Base-by-base conservation (phyloP, 148 eudicot species). In the Rheum nobile region DNA sequence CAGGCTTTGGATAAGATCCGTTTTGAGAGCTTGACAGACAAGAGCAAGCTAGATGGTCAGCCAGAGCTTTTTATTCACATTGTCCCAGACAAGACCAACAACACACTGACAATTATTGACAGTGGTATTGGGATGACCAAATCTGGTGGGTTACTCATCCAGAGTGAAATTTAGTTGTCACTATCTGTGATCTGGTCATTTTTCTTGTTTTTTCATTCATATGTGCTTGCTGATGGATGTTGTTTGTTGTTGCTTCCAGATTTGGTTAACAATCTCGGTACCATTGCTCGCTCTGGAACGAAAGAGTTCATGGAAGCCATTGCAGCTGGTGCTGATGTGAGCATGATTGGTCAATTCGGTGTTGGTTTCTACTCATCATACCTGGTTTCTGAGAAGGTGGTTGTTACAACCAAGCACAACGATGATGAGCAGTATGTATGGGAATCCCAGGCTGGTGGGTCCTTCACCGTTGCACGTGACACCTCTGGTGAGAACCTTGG, bases 231-330 rank as follows among this genome's bases (percentile, higher is more conserved):
- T 24, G 16, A 14, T n/a, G 21, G 5, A 4, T 26, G 9, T n/a
- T n/a, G n/a, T n/a, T 11, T 41, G 3, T 43, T 77, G 1, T 19
- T 32, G 6, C 42, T 16, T 46, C 28, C 71, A 77, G 80, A 77
- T 72, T 72, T 77, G 76, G 82, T 80, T 9, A 80, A 77, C 77
- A 80, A 80, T 38, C 75, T 80, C 28, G 83, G 83, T 77, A 80
- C 80, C 5, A 77, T 77, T 65, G 80, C 80, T 0, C 73, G 80
- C 42, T 77, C 80, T 46, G 80, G 80, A 0, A 80, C 83, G n/a
- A 80, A 80, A 39, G 83, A 80, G 13, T 80, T 80, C 80, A 80
- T 80, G 83, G 83, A 80, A 74, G 83, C 83, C 29, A 46, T 80
- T 29, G 79, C 83, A 42, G 79, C 83, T 46, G 83, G 83, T n/a